Evolutionary conservation across 2,329 filamentous ascomycete genomes (phyloP).

Genomic region (Trichoderma gracile): DNA sequence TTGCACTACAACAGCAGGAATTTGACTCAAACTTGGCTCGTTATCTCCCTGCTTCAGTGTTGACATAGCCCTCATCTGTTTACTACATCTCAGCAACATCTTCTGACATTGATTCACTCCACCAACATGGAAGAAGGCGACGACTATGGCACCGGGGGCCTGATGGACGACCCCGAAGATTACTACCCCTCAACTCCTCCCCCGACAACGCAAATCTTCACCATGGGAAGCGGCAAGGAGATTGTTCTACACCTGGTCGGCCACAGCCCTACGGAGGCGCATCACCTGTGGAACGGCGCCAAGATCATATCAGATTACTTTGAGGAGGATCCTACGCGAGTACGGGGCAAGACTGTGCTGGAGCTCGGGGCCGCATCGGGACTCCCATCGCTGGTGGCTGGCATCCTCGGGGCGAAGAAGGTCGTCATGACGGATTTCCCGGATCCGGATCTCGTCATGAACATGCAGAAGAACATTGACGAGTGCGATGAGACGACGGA

Average conservation of each 20-base stretch:
- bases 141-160: constrained; percentile 45
- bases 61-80: not conserved
- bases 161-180: constrained; percentile 80
- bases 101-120: not conserved
- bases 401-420: constrained; percentile 66
- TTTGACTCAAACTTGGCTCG: not conserved
- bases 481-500: constrained; percentile 48
- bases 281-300: constrained; percentile 88
- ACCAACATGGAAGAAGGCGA: constrained; percentile 39
- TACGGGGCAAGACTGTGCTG: constrained; percentile 70
- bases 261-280: constrained; percentile 84
- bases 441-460: constrained; percentile 78
- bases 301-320: constrained; percentile 77
- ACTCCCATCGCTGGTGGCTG: constrained; percentile 76
- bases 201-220: constrained; percentile 72
- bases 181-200: constrained; percentile 78
- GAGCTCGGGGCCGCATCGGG: constrained; percentile 90
- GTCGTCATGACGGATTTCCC: constrained; percentile 88
- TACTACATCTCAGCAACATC: no score
- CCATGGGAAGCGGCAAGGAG: constrained; percentile 63
- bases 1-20: not conserved
- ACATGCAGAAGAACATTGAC: constrained; percentile 74
- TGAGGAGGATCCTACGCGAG: constrained; percentile 64
- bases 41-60: not conserved
- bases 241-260: constrained; percentile 79